Conservation (phyloP, 768 basidiomycete genomes). For the Boletales sp. region DNA sequence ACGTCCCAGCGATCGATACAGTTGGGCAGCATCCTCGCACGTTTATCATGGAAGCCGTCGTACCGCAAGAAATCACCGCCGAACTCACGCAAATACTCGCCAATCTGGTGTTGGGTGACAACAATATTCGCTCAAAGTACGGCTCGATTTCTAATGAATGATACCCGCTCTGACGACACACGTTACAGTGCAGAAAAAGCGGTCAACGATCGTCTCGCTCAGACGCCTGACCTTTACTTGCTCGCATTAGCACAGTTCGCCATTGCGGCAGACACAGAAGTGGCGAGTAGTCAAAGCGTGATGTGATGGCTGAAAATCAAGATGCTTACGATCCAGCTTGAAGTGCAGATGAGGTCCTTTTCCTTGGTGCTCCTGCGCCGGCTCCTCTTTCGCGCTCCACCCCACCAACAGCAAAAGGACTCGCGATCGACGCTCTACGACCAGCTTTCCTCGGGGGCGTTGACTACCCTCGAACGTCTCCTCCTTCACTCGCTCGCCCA, state of each 20-base stretch:
- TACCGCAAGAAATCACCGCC: slow-evolving; percentile 61
- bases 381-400: slow-evolving; percentile 65
- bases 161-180: slow-evolving; percentile 7
- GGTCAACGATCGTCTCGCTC: slow-evolving; percentile 74
- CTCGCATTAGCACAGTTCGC: slow-evolving; percentile 79
- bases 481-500: slow-evolving; percentile 66
- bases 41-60: slow-evolving; percentile 29
- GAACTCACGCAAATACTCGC: slow-evolving; percentile 83
- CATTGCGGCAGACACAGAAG: slow-evolving; percentile 71
- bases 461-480: slow-evolving; percentile 67
- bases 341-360: slow-evolving; percentile 75
- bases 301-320: neutral
- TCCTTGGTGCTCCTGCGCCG: slow-evolving; percentile 78
- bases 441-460: slow-evolving; percentile 62
- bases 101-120: slow-evolving; percentile 81
- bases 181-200: slow-evolving; percentile 66
- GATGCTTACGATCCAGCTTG: slow-evolving; percentile 8
- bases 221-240: slow-evolving; percentile 75
- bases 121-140: slow-evolving; percentile 73
- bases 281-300: slow-evolving; percentile 45
- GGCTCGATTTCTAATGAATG: neutral
- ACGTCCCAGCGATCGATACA: slow-evolving; percentile 1
- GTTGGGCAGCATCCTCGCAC: neutral
- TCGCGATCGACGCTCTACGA: slow-evolving; percentile 69
- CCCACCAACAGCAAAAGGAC: slow-evolving; percentile 30